Conservation (phyloP, 768 basidiomycete species). For the Agaricus subrufescens region DNA sequence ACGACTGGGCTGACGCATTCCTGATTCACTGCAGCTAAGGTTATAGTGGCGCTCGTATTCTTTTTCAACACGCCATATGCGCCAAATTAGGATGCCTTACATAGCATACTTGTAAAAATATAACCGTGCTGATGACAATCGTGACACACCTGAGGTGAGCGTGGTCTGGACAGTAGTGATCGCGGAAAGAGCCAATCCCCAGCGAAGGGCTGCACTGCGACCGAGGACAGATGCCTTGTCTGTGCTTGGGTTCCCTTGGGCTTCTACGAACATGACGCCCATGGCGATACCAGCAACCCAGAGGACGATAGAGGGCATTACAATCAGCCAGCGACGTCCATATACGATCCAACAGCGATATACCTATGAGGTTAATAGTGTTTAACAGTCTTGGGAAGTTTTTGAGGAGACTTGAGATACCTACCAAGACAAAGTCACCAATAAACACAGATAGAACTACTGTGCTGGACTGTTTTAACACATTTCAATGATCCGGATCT, state of each 20-base stretch:
- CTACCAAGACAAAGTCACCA: constrained; percentile 2
- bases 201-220: neutral
- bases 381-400: too few relatives aligned
- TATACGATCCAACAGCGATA: constrained; percentile 6
- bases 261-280: neutral
- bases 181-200: neutral
- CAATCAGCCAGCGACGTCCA: neutral
- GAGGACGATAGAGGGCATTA: neutral
- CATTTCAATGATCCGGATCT: neutral
- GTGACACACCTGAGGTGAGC: neutral
- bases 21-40: neutral
- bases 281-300: neutral
- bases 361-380: neutral
- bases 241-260: neutral
- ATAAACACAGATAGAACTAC: neutral
- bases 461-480: neutral
- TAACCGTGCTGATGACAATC: too few relatives aligned
- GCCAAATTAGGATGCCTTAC: neutral
- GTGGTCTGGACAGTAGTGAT: neutral
- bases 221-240: neutral
- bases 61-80: too few relatives aligned
- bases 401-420: neutral
- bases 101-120: neutral
- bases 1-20: neutral
- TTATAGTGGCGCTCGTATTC: neutral